phyloP scores from a whole-genome alignment of 805 yeast species.

The Priceomyces fermenticarens region DNA sequence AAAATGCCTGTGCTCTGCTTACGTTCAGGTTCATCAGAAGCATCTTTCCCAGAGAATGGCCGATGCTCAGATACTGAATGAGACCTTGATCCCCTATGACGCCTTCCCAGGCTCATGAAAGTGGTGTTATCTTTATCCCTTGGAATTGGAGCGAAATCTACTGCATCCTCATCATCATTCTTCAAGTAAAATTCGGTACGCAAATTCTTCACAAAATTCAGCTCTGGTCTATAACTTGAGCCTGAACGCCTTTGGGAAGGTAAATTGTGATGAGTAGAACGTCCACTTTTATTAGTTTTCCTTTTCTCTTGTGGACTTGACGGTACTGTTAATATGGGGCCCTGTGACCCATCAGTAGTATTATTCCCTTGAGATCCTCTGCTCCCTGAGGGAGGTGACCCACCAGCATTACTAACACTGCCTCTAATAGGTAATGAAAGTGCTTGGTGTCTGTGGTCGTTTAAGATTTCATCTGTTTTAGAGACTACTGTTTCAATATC shows the following conservation, averaged over 20 bases:
- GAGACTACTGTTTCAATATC: slow-evolving; percentile 15
- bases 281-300: not conserved
- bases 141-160: not conserved
- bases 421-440: slow-evolving; percentile 26
- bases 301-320: not conserved
- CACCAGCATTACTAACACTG: slow-evolving; percentile 3
- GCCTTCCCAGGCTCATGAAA: slow-evolving; percentile 10
- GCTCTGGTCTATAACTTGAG: slow-evolving; percentile 1
- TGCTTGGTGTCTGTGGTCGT: slow-evolving; percentile 40
- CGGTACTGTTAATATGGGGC: not conserved
- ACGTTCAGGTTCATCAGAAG: slow-evolving; percentile 18
- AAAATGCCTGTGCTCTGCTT: slow-evolving; percentile 16
- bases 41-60: slow-evolving; percentile 23
- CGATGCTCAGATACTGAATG: slow-evolving; percentile 23
- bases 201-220: slow-evolving; percentile 10
- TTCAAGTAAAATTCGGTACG: slow-evolving; percentile 17
- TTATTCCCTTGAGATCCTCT: slow-evolving; percentile 5
- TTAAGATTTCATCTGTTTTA: slow-evolving; percentile 31
- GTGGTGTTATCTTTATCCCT: slow-evolving; percentile 2
- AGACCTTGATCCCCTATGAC: slow-evolving; percentile 14
- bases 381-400: slow-evolving; percentile 17
- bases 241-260: not conserved
- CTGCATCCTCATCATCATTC: slow-evolving; percentile 16
- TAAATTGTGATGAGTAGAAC: not conserved
- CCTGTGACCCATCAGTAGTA: not conserved